Evolutionary conservation across 192 early-diverging fungal species (phyloP), one percentile per base, ranked within the genome.

Genomic region (Mortierella alpina): DNA sequence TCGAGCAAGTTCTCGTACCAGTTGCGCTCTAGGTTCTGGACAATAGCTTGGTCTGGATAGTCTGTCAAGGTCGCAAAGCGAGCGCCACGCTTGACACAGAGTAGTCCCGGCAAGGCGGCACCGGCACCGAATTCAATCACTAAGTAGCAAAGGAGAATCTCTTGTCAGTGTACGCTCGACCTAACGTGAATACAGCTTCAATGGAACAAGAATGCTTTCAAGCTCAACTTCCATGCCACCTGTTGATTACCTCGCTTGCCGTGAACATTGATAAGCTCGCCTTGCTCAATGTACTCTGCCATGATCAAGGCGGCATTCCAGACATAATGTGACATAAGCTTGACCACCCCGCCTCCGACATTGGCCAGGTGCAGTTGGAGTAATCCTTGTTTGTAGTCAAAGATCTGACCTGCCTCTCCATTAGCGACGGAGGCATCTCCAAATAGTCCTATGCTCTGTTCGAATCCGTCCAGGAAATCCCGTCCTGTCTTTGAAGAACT

Each of bases 81-180:
- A 4, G 77, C 77, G 2, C 75, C 77, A 0, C 59, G 57, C 8
- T 72, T 80, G 11, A 64, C 59, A 52, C 70, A 63, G 3, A 80
- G 57, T 6, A 80, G 48, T 68, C 77, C 77, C 52, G 77, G 77
- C 23, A 79, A 52, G 23, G 75, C 75, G 41, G 75, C 68, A 44
- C 75, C 75, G 48, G 75, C 75, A 31, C 75, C 75, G 48, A 78
- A 78, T 18, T 78, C 75, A n/a, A 70, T 70, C 23, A 78, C 75
- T 78, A 45, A 46, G 22, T 8, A 11, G 5, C 9, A 40, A 2
- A 45, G 18, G 53, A 54, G 23, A 44, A 2, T 31, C 31, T 31
- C 31, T 3, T 31, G 31, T 31, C 31, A 31, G 31, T 31, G 31
- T 31, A 31, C 31, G 31, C 31, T 31, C 31, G 31, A 31, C 31